Evolutionary conservation across 768 basidiomycete species (phyloP).

Genomic region (Suillus lakei): DNA sequence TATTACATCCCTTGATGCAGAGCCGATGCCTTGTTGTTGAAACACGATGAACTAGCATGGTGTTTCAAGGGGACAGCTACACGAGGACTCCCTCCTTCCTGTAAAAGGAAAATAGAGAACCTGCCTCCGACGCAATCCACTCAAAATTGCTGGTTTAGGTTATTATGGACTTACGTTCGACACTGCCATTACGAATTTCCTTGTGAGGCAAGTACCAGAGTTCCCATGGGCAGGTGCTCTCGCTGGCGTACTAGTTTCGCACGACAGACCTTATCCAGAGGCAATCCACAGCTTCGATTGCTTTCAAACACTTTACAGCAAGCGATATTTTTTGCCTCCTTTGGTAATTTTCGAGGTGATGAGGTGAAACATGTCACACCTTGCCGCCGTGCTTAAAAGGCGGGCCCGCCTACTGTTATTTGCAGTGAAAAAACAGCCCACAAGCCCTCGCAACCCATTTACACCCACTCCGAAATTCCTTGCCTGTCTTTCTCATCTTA

Average conservation of each 20-base stretch:
- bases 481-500: slow-evolving; percentile 2
- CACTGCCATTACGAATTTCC: slow-evolving; percentile 31
- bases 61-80: neutral
- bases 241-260: slow-evolving; percentile 36
- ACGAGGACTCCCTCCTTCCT: slow-evolving; percentile 10
- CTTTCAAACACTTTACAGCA: slow-evolving; percentile 24
- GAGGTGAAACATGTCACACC: slow-evolving; percentile 21
- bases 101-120: slow-evolving; percentile 26
- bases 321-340: slow-evolving; percentile 21
- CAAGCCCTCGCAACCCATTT: slow-evolving; percentile 8
- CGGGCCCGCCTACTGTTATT: slow-evolving; percentile 19
- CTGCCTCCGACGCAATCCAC: slow-evolving; percentile 23
- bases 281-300: slow-evolving; percentile 30
- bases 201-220: slow-evolving; percentile 22
- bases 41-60: slow-evolving; percentile 1
- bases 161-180: slow-evolving; percentile 7
- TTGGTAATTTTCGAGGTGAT: slow-evolving; percentile 31
- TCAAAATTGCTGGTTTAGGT: slow-evolving; percentile 24
- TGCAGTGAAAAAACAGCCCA: slow-evolving; percentile 17
- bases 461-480: neutral
- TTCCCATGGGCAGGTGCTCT: neutral
- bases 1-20: neutral
- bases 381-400: slow-evolving; percentile 30
- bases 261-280: slow-evolving; percentile 26
- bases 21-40: neutral